phyloP scores from a whole-genome alignment of 2,329 filamentous ascomycete genomes.

The Colletotrichum zoysiae region DNA sequence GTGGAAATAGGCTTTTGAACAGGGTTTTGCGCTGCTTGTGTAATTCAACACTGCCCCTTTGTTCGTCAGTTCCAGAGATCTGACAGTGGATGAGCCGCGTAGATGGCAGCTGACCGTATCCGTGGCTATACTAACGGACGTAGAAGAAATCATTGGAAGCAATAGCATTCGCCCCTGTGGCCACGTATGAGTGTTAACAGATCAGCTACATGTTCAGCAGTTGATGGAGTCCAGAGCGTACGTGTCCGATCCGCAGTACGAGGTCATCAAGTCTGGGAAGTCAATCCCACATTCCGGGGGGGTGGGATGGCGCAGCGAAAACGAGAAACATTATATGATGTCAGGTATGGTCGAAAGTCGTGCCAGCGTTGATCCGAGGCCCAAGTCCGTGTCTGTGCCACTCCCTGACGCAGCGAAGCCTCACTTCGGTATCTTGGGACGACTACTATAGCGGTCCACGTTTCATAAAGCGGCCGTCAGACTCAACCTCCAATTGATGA shows the following conservation, averaged over 20 bases:
- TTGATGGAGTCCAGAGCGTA: too few species aligned
- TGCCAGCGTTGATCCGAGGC: not conserved
- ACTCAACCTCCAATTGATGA: not conserved
- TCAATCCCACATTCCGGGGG: too few species aligned
- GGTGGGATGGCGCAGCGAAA: too few species aligned
- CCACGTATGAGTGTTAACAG: not conserved
- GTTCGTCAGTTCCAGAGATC: not conserved
- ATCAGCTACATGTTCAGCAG: not conserved
- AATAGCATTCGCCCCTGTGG: not conserved
- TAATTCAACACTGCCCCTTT: not conserved
- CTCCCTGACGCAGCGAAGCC: not conserved
- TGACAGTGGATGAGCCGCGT: not conserved
- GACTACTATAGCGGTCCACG: not conserved
- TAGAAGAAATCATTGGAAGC: not conserved
- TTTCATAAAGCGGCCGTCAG: not conserved
- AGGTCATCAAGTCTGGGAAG: too few species aligned
- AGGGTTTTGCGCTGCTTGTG: constrained; percentile 2
- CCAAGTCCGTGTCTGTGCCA: not conserved
- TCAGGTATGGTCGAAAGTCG: not conserved
- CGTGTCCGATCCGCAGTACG: not conserved
- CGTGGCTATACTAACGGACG: not conserved
- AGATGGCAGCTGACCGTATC: too few species aligned
- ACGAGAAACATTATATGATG: not conserved
- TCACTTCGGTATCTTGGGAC: not conserved
- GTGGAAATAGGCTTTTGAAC: not conserved